Conservation (phyloP, 805 yeast species). For the Candida endomychidarum region DNA sequence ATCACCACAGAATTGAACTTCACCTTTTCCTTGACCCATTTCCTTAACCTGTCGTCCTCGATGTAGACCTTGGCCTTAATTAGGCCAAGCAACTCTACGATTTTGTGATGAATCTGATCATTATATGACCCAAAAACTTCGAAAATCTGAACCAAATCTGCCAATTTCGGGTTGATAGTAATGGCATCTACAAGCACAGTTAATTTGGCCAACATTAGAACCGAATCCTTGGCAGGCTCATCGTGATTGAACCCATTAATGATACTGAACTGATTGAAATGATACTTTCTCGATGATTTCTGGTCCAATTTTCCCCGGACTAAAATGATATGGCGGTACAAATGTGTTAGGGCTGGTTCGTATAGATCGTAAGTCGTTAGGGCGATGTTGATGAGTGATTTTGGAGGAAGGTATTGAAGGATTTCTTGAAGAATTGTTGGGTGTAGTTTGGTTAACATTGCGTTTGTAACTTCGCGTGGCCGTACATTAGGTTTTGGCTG, state of each 20-base stretch:
- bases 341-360: slow-evolving; percentile 28
- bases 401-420: slow-evolving; percentile 19
- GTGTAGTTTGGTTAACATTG: slow-evolving; percentile 9
- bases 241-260: slow-evolving; percentile 21
- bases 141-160: slow-evolving; percentile 19
- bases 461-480: not conserved
- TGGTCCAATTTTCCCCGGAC: not conserved
- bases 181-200: slow-evolving; percentile 19
- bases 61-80: slow-evolving; percentile 12
- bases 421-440: slow-evolving; percentile 2
- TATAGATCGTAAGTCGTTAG: slow-evolving; percentile 36
- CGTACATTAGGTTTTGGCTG: too few species aligned
- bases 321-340: slow-evolving; percentile 25
- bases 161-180: slow-evolving; percentile 27
- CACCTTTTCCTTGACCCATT: slow-evolving; percentile 6
- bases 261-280: slow-evolving; percentile 23
- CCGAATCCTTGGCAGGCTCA: slow-evolving; percentile 3
- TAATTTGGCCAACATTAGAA: slow-evolving; percentile 15
- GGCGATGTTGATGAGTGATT: slow-evolving; percentile 30
- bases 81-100: slow-evolving; percentile 9
- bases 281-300: not conserved
- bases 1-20: slow-evolving; percentile 20
- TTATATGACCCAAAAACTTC: slow-evolving; percentile 17
- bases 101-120: slow-evolving; percentile 2
- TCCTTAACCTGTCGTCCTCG: slow-evolving; percentile 12